Evolutionary conservation across 768 basidiomycete species (phyloP).

Genomic region (Tylopilus sp.): DNA sequence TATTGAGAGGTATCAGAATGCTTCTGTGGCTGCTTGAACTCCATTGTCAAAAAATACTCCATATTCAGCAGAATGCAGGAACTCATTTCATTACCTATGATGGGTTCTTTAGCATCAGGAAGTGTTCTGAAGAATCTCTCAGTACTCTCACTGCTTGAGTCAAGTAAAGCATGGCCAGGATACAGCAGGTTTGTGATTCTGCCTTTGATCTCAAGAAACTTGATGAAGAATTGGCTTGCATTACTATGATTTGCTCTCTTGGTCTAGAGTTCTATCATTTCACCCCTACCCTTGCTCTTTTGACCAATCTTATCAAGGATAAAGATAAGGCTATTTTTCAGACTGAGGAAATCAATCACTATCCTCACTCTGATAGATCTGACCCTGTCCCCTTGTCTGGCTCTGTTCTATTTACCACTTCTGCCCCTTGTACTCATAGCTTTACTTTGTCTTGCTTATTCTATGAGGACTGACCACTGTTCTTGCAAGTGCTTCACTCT

Average conservation of each 20-base stretch:
- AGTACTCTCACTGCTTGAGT: not conserved
- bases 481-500: not conserved
- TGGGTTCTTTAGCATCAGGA: too few species aligned
- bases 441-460: not conserved
- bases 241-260: not conserved
- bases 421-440: not conserved
- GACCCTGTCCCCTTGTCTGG: not conserved
- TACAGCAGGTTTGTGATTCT: not conserved
- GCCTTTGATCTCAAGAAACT: not conserved
- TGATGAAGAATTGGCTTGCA: not conserved
- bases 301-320: conserved; percentile 3
- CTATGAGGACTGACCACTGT: not conserved
- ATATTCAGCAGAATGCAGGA: not conserved
- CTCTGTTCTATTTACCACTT: not conserved
- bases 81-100: too few species aligned
- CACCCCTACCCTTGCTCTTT: conserved; percentile 1
- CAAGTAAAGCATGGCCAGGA: not conserved
- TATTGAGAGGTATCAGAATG: too few species aligned
- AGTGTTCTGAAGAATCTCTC: not conserved
- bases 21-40: not conserved
- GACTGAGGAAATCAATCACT: conserved; percentile 1
- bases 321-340: conserved; percentile 3
- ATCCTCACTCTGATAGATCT: not conserved
- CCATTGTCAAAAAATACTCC: not conserved
- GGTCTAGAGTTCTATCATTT: not conserved